A percentile compares a stretch with the other conserved stretches of the same genome.
phyloP scores from a whole-genome alignment of 2,329 filamentous ascomycete genomes.

The Bipolaris sorokiniana region DNA sequence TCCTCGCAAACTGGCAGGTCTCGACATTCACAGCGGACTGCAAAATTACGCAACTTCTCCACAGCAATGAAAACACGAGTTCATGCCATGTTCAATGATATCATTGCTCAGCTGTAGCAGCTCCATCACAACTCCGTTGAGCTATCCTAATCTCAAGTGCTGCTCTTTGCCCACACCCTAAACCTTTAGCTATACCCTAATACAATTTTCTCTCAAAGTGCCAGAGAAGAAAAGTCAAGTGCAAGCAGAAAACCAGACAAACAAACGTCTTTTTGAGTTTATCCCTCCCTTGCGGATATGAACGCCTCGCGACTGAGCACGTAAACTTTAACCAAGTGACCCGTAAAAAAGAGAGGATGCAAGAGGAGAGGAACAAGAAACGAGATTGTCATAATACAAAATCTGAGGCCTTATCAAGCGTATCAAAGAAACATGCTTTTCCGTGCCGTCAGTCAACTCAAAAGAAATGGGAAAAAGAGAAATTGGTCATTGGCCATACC shows the following conservation, averaged over 20 bases:
- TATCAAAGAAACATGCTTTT: constrained; percentile 36
- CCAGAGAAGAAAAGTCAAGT: constrained; percentile 19
- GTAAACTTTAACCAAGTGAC: constrained; percentile 28
- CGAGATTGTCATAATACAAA: constrained; percentile 45
- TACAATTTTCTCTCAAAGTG: constrained; percentile 20
- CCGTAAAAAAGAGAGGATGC: constrained; percentile 42
- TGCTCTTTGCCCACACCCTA: constrained; percentile 11
- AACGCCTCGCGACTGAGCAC: constrained; percentile 34
- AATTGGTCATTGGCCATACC: constrained; percentile 33
- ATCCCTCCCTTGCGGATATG: constrained; percentile 34
- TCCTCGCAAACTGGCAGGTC: neutral
- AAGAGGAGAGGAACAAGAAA: constrained; percentile 36
- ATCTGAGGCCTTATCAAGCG: constrained; percentile 31
- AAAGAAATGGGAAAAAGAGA: constrained; percentile 25
- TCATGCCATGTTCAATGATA: constrained; percentile 17
- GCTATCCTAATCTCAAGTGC: constrained; percentile 10
- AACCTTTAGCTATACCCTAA: constrained; percentile 20
- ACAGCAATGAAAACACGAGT: neutral
- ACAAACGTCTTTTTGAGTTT: constrained; percentile 30
- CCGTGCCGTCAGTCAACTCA: constrained; percentile 33
- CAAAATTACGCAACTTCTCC: neutral
- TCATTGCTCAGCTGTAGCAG: constrained; percentile 19
- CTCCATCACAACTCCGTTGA: constrained; percentile 12
- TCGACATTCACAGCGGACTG: neutral
- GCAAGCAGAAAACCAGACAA: constrained; percentile 22